Conservation (phyloP, 179 eudicot species). For the Carnegiea gigantea region DNA sequence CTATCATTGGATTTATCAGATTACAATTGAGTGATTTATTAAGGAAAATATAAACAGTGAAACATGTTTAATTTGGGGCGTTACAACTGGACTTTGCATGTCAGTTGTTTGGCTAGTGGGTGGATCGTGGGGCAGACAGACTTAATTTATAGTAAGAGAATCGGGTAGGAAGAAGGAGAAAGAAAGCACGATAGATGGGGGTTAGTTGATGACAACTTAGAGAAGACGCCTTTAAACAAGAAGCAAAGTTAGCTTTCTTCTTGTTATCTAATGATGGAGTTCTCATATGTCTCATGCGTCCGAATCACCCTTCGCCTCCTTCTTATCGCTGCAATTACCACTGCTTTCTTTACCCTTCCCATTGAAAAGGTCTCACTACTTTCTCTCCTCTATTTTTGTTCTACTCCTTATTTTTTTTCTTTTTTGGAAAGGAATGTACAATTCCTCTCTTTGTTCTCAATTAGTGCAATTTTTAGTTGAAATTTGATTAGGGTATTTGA, state of each 20-base stretch:
- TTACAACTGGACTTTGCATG: too few species aligned
- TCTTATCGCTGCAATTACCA: background rate
- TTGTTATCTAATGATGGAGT: background rate
- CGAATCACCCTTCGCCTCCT: constrained; percentile 1
- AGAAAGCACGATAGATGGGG: too few species aligned
- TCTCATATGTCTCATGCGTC: background rate
- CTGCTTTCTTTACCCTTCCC: background rate
- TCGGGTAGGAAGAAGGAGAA: too few species aligned
- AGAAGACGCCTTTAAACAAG: background rate
- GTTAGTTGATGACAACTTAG: too few species aligned
- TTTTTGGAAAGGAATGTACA: background rate
- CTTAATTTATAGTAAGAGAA: too few species aligned
- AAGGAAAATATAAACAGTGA: too few species aligned
- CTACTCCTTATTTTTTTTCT: background rate
- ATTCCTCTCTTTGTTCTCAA: background rate
- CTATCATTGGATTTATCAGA: too few species aligned
- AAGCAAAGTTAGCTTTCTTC: background rate
- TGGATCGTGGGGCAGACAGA: too few species aligned
- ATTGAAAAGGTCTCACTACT: background rate
- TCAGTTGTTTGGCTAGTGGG: too few species aligned
- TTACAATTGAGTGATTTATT: too few species aligned
- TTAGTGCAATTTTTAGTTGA: background rate
- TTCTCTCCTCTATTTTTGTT: background rate
- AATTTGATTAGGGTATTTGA: background rate
- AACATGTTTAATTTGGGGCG: too few species aligned